Base-by-base conservation (phyloP, 768 basidiomycete species). In the Boletellus ananiceps region DNA sequence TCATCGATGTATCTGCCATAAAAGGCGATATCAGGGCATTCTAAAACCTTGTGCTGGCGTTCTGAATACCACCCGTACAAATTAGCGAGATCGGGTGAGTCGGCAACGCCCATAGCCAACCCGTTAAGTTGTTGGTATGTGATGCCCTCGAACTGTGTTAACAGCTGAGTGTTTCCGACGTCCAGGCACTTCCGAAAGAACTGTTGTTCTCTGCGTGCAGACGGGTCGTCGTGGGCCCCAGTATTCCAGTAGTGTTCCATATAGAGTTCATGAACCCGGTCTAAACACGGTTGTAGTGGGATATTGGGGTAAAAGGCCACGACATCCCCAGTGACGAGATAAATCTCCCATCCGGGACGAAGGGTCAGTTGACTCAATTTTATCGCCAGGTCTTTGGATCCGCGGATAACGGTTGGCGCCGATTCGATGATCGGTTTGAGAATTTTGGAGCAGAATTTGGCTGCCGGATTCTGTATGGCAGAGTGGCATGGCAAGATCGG, bases 381-480 rank as follows among this genome's bases (percentile, higher is more conserved):
- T 44, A 50, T 50, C 45, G 51, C 51, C 39, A 57, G 8, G 31
- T 57, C 47, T 19, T 57, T 57, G 15, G n/a, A n/a, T n/a, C 39
- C 31, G 0, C 51, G 51, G 3, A 39, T 19, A 0, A 57, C n/a
- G 12, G 51, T 48, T 16, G 32, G 51, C 46, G 51, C 55, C 34
- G 21, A 0, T 2, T 39, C 4, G 16, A 56, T 23, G 1, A 52
- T 0, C 9, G 46, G 55, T 50, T 52, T 56, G 49, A 56, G 55
- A 2, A 8, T 15, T 52, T 52, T 52, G 3, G 1, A 9, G 31
- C 32, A 29, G 21, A 41, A 49, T 37, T 53, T 53, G 4, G 47
- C 52, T 1, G 27, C 43, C 0, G 18, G 52, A 31, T 54, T 54
- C n/a, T 45, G 43, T 0, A 50, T 43, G 0, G 38, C 44, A 0